A percentile compares a stretch with the other conserved stretches of the same genome.
Evolutionary conservation across 139 green algal genomes (phyloP).

Genomic region (Volvox reticuliferus): DNA sequence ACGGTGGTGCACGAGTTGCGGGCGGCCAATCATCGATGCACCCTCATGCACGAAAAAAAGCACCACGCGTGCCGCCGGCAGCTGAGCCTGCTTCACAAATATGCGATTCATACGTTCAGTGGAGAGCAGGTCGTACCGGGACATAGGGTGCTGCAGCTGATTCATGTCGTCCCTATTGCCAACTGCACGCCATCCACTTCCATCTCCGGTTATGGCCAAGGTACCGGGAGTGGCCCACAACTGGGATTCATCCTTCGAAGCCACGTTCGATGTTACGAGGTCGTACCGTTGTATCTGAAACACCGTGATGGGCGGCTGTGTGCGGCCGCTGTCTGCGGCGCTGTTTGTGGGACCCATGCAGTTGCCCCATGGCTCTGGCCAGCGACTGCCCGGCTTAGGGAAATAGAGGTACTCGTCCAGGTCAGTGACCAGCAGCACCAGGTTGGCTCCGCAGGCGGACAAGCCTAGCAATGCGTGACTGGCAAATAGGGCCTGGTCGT

Average conservation of each 20-base stretch:
- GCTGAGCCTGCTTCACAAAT: neutral
- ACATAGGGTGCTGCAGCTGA: neutral
- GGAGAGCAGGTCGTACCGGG: neutral
- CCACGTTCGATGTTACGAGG: neutral
- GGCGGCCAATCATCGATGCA: neutral
- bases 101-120: neutral
- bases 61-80: constrained; percentile 4
- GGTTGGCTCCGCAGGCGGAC: constrained; percentile 30
- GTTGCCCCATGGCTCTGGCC: neutral
- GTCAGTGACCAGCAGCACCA: constrained; percentile 12
- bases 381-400: neutral
- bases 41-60: constrained; percentile 32
- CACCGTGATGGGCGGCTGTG: neutral
- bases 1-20: neutral
- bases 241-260: neutral
- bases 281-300: neutral
- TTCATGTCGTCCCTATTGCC: too few relatives aligned
- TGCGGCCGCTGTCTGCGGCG: neutral
- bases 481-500: constrained; percentile 39
- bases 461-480: constrained; percentile 18
- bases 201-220: too few relatives aligned
- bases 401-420: constrained; percentile 35
- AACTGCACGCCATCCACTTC: too few relatives aligned
- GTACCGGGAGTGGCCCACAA: neutral
- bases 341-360: neutral